Base-by-base conservation (phyloP, 2,329 filamentous ascomycete species). In the Zasmidium cellare region DNA sequence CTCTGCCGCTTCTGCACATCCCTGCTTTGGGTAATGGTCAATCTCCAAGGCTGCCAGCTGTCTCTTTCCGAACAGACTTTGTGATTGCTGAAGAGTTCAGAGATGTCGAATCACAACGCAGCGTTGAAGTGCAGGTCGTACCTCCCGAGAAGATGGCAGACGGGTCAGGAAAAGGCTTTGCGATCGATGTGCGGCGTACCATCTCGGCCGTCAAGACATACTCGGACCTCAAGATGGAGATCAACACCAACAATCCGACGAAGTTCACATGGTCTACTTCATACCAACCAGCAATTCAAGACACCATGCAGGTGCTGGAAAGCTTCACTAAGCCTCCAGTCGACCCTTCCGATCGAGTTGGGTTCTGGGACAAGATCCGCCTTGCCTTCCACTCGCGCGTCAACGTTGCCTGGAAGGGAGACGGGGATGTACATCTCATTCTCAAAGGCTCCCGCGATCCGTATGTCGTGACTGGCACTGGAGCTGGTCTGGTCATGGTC, bases 281-380 rank as follows among this genome's bases (percentile, higher is more conserved):
- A 1, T 99, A 97, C 70, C 96, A 99, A 70, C 94, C 96, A 24
- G 93, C 93, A 1, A 93, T 99, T 50, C 94, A 99, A 73, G 96
- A 99, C 71, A 96, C 97, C 89, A 99, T 99, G 94, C 97, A 97
- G 84, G 92, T 92, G 23, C 90, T 99, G 60, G 94, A 99, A 75
- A 93, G 90, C 2, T 97, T 99, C 72, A 97, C 93, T 0, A 99
- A 99, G 72, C 91, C 93, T 7, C 92, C 93, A 62, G 82, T 97
- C 24, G 96, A 99, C 72, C 89, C 90, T 1, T 97, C 94, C 0
- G 96, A 99, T 64, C 84, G 89, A 56, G 91, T 96, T 48, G 94
- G 94, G 2, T 99, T 99, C 78, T 99, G 94, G 94, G 94, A 99
- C 76, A 99, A 99, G 80, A 92, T 99, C 52, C 84, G 94, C 55